Base-by-base conservation (phyloP, 306 rosid genomes). In the Biancaea sappan region DNA sequence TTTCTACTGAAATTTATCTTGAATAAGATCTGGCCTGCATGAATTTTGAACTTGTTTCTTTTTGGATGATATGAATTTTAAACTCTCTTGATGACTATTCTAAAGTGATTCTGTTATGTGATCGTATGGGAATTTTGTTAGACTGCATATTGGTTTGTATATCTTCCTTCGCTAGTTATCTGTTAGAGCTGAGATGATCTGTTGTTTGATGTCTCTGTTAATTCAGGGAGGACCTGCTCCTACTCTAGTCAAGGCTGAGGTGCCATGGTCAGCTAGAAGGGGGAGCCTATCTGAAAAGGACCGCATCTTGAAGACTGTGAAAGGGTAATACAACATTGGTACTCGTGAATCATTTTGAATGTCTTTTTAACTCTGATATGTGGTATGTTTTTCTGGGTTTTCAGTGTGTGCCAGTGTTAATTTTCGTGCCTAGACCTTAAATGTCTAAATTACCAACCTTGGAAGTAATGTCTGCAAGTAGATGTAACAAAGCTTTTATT, bases 251-350 rank as follows among this genome's bases (percentile, higher is more conserved):
- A 95, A 92, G 83, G 99, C 98, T 38, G 97, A 89, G 66, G 91
- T 88, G 66, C 99, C 98, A 52, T 95, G 99, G 99, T 95, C 99
- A 57, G 92, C 88, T 46, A 88, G 92, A 83, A 95, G 84, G 80
- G 99, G 83, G 75, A 86, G 29, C 64, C 88, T 90, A 44, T 90
- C 99, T 76, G 99, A 95, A 0, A 90, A 87, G 75, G 99, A 92
- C 60, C 98, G 98, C 67, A 98, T 92, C 38, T 63, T 90, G 83
- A 95, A 92, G 85, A 92, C 98, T 53, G 90, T 95, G 8, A 95
- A 95, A 81, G 99, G 99, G 99, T 95, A 92, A 72, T 69, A 7
- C 6, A 22, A 35, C 63, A 14, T 18, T 14, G n/a, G 41, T 69
- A 48, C 4, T 18, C 37, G n/a, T 60, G 67, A 35, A 2, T 50